These are phyloP conservation scores for Apiospora saccharicola DNA, from an alignment of 2,329 filamentous ascomycete species.

Conservation along the genomic window DNA sequence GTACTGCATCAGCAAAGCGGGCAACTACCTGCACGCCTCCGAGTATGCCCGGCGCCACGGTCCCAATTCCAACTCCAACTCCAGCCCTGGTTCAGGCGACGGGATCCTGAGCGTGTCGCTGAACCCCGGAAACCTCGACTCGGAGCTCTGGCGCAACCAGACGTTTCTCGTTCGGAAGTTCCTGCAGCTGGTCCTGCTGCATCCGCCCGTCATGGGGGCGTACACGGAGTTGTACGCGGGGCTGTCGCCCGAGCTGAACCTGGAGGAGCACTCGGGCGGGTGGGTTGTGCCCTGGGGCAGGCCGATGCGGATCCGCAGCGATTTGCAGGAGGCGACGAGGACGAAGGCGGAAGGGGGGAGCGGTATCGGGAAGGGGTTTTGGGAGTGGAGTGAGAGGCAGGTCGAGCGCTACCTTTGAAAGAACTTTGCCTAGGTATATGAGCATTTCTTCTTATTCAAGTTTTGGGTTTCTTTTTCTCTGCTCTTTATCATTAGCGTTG, in stretches of 20 bases:
- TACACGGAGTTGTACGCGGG: conserved; percentile 53
- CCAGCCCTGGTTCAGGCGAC: not conserved
- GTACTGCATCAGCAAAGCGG: conserved; percentile 42
- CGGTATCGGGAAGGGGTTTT: conserved; percentile 48
- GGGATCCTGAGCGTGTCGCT: conserved; percentile 37
- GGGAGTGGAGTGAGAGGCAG: conserved; percentile 54
- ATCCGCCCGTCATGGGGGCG: conserved; percentile 43
- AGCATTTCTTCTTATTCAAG: no score
- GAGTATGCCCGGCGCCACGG: conserved; percentile 38
- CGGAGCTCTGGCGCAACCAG: conserved; percentile 38
- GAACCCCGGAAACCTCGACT: conserved; percentile 40
- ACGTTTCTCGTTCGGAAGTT: conserved; percentile 27
- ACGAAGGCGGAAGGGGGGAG: conserved; percentile 46
- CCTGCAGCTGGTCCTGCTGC: conserved; percentile 25
- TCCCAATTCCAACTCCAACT: not conserved
- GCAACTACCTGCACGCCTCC: conserved; percentile 40
- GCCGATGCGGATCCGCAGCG: conserved; percentile 41
- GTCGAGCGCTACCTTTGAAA: conserved; percentile 39
- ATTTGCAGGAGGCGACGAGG: conserved; percentile 43
- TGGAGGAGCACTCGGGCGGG: conserved; percentile 42
- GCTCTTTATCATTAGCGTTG: no score
- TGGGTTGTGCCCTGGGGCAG: conserved; percentile 57
- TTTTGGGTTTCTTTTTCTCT: no score
- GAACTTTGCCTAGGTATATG: no score
- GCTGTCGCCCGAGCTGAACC: conserved; percentile 44